These are phyloP conservation scores for Akanthomyces dipterigenus DNA, from an alignment of 2,329 filamentous ascomycete species.

Conservation along the genomic window DNA sequence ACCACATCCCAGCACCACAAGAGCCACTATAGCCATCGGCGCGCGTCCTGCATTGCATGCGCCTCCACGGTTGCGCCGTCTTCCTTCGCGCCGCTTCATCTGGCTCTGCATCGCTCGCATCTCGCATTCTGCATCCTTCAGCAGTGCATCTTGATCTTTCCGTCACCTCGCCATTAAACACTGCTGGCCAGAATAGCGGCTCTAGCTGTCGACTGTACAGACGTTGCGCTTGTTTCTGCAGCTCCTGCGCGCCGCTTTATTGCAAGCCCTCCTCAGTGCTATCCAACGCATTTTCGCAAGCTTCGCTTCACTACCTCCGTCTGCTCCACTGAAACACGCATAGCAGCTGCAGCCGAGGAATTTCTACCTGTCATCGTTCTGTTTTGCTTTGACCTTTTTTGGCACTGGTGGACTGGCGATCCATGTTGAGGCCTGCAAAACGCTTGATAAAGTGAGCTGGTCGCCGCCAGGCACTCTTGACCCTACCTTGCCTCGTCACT, in stretches of 20 bases:
- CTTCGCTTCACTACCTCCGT: neutral
- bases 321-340: conserved; percentile 4
- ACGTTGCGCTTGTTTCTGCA: neutral
- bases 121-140: conserved; percentile 7
- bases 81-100: neutral
- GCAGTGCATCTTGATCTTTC: conserved; percentile 6
- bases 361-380: neutral
- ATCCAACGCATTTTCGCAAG: neutral
- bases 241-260: neutral
- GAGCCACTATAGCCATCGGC: neutral
- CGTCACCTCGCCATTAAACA: neutral
- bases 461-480: neutral
- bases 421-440: neutral
- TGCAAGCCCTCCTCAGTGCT: neutral
- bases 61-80: neutral
- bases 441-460: neutral
- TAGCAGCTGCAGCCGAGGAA: neutral
- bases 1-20: neutral
- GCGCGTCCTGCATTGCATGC: conserved; percentile 1
- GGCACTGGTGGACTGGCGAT: neutral
- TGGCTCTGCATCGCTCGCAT: neutral
- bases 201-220: conserved; percentile 1
- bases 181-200: neutral
- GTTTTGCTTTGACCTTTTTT: neutral
- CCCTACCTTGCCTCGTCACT: neutral